Conservation (phyloP, 495 filamentous ascomycete species). For the Pseudevernia furfuracea region DNA sequence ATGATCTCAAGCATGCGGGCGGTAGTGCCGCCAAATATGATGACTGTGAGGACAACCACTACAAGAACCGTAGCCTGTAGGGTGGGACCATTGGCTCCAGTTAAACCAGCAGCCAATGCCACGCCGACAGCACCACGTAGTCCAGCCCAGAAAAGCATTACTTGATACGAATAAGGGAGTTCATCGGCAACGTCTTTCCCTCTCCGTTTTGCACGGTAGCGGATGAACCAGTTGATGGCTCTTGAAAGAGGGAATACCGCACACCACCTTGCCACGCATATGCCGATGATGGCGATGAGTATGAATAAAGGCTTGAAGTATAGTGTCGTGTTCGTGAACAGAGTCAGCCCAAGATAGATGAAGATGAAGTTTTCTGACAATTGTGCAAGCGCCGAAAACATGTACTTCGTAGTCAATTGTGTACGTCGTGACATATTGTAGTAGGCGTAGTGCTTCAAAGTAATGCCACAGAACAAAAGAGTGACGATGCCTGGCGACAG, state of each 20-base stretch:
- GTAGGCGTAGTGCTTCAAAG: conserved; percentile 97
- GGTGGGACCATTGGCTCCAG: conserved; percentile 65
- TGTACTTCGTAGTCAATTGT: conserved; percentile 94
- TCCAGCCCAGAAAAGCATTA: conserved; percentile 98
- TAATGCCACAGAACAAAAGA: conserved; percentile 94
- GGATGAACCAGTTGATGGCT: conserved; percentile 88
- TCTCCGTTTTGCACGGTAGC: conserved; percentile 72
- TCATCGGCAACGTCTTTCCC: conserved; percentile 81
- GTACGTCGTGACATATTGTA: conserved; percentile 99
- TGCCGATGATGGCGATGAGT: conserved; percentile 80
- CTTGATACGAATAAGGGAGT: conserved; percentile 85
- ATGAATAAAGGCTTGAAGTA: conserved; percentile 94
- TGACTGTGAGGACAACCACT: conserved; percentile 93
- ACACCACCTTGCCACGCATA: conserved; percentile 83
- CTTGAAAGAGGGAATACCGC: conserved; percentile 89
- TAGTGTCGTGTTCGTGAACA: conserved; percentile 84
- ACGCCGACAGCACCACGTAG: conserved; percentile 94
- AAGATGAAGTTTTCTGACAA: conserved; percentile 99
- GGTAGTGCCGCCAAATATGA: conserved; percentile 96
- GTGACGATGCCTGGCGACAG: conserved; percentile 75
- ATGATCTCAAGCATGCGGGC: conserved; percentile 98
- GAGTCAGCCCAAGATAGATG: conserved; percentile 89
- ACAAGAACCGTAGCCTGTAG: conserved; percentile 89
- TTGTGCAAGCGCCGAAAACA: conserved; percentile 91
- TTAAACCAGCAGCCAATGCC: conserved; percentile 83